Evolutionary conservation across 805 yeast species (phyloP), one percentile per base, ranked within the genome.

Genomic region (Yarrowia porcina): DNA sequence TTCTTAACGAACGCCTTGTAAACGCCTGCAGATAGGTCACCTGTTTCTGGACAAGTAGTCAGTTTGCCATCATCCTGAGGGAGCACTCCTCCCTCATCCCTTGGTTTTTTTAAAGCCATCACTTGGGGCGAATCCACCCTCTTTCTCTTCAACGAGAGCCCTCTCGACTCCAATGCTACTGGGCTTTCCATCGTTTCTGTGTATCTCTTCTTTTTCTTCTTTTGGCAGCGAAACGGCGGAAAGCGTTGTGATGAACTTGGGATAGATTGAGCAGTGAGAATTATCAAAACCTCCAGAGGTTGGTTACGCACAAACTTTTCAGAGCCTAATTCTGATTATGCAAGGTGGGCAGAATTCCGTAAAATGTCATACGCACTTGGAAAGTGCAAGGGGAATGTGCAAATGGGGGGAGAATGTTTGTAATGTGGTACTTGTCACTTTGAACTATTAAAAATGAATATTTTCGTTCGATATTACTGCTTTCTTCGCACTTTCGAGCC

Each of bases 1-100:
- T 89, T 80, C 67, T 80, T 80, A 35, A 88, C 83, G 69, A 81
- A 81, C 42, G 81, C 66, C 52, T 63, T 65, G 64, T 69, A 67
- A 57, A 66, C 65, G 18, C 59, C 67, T 10, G 66, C 70, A 27
- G 59, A 52, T 23, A 52, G 44, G 33, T 25, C 38, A 17, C 44
- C 44, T 35, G 32, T 52, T 23, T 52, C 44, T 52, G 32, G 27
- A 36, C 33, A 17, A 18, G 59, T 23, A 36, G 59, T 25, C 39
- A 23, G 25, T 35, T 35, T 35, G 42, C 42, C 42, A 25, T 36
- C 59, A 25, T 52, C 59, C 35, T 52, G 59, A 33, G 54, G 54
- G 21, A 21, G 41, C 41, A 18, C 41, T 10, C 28, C n/a, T n/a
- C 44, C 44, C 44, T 36, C 59, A 5, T 52, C 59, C 59, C 59